phyloP scores from a whole-genome alignment of 1,284 basidiomycete genomes.

The Salmacisia buchloeana region DNA sequence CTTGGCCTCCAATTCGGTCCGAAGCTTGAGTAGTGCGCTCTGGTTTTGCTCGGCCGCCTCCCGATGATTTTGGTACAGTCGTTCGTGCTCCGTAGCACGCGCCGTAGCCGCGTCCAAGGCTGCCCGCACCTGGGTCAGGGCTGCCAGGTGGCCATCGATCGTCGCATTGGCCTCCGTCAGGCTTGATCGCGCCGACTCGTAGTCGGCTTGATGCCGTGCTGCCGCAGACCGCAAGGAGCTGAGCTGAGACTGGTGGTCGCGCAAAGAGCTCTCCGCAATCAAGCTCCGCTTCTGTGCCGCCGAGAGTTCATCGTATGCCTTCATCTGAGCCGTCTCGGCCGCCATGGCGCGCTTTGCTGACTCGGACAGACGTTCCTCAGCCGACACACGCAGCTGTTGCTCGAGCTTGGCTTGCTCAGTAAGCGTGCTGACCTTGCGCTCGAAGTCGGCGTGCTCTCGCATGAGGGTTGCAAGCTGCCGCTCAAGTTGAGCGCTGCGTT shows the following conservation, averaged over 20 bases:
- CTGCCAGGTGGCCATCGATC: slow-evolving; percentile 75
- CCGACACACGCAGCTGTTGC: slow-evolving; percentile 60
- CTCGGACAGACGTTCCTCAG: slow-evolving; percentile 74
- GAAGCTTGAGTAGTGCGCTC: slow-evolving; percentile 67
- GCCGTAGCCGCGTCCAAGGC: slow-evolving; percentile 70
- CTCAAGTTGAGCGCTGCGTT: slow-evolving; percentile 75
- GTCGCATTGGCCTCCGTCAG: slow-evolving; percentile 59
- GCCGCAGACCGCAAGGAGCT: slow-evolving; percentile 69
- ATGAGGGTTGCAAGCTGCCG: slow-evolving; percentile 68
- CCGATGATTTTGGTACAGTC: slow-evolving; percentile 57
- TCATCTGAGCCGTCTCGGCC: slow-evolving; percentile 72
- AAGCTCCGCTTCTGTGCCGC: slow-evolving; percentile 67
- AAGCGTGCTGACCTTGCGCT: slow-evolving; percentile 60
- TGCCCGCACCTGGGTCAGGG: slow-evolving; percentile 75
- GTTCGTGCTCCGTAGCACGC: slow-evolving; percentile 76
- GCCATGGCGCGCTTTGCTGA: slow-evolving; percentile 73
- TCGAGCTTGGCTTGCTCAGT: slow-evolving; percentile 59
- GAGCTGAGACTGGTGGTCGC: slow-evolving; percentile 73
- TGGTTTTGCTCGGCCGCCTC: slow-evolving; percentile 40
- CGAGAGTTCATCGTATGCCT: slow-evolving; percentile 64
- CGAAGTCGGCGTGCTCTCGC: slow-evolving; percentile 65
- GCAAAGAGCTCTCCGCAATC: slow-evolving; percentile 63
- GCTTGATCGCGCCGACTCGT: slow-evolving; percentile 62
- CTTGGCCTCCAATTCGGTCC: slow-evolving; percentile 67
- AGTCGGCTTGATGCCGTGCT: slow-evolving; percentile 75